Conservation (phyloP, 106 monocot species). For the Platanthera guangdongensis region DNA sequence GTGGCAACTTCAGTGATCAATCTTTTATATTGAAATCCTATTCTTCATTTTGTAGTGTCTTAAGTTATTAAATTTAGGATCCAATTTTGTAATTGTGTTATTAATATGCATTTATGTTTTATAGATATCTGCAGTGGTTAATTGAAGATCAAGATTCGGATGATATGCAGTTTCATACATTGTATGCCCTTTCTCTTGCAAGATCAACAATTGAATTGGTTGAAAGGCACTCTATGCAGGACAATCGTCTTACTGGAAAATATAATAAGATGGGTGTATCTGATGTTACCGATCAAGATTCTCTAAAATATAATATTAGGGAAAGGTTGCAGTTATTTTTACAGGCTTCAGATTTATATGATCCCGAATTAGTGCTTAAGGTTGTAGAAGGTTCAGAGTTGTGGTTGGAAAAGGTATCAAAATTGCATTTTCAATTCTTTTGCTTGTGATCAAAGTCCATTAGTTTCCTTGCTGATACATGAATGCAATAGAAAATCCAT, state of each 20-base stretch:
- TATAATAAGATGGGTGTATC: slow-evolving; percentile 8
- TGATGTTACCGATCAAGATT: slow-evolving; percentile 15
- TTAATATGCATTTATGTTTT: slow-evolving; percentile 8
- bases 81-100: not conserved
- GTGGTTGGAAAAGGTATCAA: slow-evolving; percentile 89
- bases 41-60: not conserved
- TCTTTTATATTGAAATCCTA: not conserved
- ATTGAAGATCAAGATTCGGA: slow-evolving; percentile 92
- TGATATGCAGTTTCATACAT: slow-evolving; percentile 74
- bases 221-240: slow-evolving; percentile 17
- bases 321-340: slow-evolving; percentile 82
- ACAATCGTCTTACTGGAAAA: slow-evolving; percentile 10
- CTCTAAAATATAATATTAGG: slow-evolving; percentile 31
- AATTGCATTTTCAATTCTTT: slow-evolving; percentile 1
- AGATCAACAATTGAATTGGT: slow-evolving; percentile 54
- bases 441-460: not conserved
- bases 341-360: slow-evolving; percentile 86
- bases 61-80: not conserved
- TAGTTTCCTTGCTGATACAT: not conserved
- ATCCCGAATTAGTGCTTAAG: slow-evolving; percentile 85
- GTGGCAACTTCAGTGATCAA: not conserved
- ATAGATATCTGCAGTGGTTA: slow-evolving; percentile 95
- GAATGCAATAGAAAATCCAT: not conserved
- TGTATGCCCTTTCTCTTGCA: slow-evolving; percentile 94
- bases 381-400: slow-evolving; percentile 72